Percentiles rank a stretch among this genome's conserved stretches.
phyloP scores from a whole-genome alignment of 352 stramenopile genomes.

The Blastocystis hominis region DNA sequence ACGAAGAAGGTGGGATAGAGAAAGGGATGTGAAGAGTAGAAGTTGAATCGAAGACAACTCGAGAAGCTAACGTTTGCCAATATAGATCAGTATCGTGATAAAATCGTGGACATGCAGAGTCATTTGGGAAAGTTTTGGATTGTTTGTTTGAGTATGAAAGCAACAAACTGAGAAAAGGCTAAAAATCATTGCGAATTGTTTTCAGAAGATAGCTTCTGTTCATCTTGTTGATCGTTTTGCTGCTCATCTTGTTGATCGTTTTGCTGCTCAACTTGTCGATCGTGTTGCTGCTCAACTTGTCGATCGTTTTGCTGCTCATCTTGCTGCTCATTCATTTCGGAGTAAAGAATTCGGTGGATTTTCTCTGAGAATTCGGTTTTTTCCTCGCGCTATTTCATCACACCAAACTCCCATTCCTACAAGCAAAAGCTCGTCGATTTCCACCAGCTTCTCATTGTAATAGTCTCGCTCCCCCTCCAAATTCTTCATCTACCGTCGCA shows the following conservation, averaged over 20 bases:
- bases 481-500: constrained; percentile 68
- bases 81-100: constrained; percentile 55
- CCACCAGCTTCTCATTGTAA: constrained; percentile 95
- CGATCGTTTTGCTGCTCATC: no score
- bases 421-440: constrained; percentile 86
- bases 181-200: neutral
- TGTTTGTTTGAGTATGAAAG: constrained; percentile 6
- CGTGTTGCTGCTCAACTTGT: no score
- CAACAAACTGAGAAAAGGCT: neutral
- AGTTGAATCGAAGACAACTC: constrained; percentile 28
- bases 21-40: neutral
- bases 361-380: neutral
- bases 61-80: constrained; percentile 9
- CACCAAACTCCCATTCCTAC: neutral
- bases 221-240: no score
- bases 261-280: no score
- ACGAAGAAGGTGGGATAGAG: constrained; percentile 21
- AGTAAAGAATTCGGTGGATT: neutral
- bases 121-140: neutral
- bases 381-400: constrained; percentile 4
- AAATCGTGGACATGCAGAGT: constrained; percentile 34
- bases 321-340: no score
- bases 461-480: constrained; percentile 90
- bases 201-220: no score
- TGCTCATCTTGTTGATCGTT: no score